A percentile compares a stretch with the other conserved stretches of the same genome.
Evolutionary conservation across 768 basidiomycete genomes (phyloP).

Genomic region (Termitomyces sp.): DNA sequence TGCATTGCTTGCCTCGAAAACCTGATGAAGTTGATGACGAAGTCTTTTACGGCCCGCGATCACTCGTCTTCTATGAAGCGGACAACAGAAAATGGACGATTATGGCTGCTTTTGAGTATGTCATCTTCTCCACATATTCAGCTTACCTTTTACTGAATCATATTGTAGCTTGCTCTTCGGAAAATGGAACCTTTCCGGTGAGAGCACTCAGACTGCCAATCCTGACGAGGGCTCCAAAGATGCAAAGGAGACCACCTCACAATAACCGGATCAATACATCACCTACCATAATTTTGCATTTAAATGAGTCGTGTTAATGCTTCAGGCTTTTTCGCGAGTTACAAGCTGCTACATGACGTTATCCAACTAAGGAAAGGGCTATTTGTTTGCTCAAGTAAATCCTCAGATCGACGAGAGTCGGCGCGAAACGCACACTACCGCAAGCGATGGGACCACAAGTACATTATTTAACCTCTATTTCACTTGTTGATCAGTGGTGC

Average conservation of each 20-base stretch:
- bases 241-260: not conserved
- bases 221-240: not conserved
- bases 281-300: not conserved
- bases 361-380: not conserved
- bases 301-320: not conserved
- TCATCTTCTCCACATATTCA: slow-evolving; percentile 9
- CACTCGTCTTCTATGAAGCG: slow-evolving; percentile 88
- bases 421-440: too few species aligned
- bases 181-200: slow-evolving; percentile 8
- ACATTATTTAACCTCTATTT: too few species aligned
- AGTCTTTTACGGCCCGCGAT: slow-evolving; percentile 91
- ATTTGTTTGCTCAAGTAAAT: not conserved
- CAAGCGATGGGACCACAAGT: too few species aligned
- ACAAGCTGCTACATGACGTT: not conserved
- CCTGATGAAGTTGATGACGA: slow-evolving; percentile 93
- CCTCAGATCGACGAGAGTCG: not conserved
- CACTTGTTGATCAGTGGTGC: not conserved
- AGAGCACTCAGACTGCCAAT: not conserved
- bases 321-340: not conserved
- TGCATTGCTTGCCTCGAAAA: slow-evolving; percentile 95
- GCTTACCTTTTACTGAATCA: not conserved
- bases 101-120: slow-evolving; percentile 87
- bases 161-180: slow-evolving; percentile 3
- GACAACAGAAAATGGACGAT: slow-evolving; percentile 98
- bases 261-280: not conserved